Evolutionary conservation across 176 grass and related monocot species (phyloP).

Genomic region (Pontederia crassipes): DNA sequence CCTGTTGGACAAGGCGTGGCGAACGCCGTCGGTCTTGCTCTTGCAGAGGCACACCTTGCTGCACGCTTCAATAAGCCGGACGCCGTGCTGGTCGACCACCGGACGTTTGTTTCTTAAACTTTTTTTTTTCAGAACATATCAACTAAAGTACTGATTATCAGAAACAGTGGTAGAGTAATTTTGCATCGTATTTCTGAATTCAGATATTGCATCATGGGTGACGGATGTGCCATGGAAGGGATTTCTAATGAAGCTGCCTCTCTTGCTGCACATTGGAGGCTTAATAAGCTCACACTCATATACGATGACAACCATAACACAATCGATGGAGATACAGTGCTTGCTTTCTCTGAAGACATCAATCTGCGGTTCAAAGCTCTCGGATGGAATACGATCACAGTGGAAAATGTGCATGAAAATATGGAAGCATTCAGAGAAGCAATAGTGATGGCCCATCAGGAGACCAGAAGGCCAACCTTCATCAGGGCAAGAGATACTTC

Average conservation of each 20-base stretch:
- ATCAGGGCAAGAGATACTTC: neutral
- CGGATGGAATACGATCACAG: constrained; percentile 1
- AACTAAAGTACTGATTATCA: neutral
- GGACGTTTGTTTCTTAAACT: neutral
- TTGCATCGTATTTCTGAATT: neutral
- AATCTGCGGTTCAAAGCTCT: neutral
- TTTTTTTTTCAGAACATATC: neutral
- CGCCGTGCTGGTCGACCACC: constrained; percentile 3
- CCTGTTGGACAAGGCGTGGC: constrained; percentile 9
- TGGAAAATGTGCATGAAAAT: constrained; percentile 3
- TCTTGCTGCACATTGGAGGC: constrained; percentile 8
- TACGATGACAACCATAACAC: constrained; percentile 17
- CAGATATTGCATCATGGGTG: constrained; percentile 15
- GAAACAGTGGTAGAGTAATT: neutral
- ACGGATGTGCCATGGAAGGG: constrained; percentile 10
- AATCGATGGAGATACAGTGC: constrained; percentile 6
- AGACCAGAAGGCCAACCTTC: neutral
- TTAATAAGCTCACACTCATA: constrained; percentile 9
- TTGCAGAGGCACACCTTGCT: constrained; percentile 1
- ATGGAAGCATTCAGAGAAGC: neutral
- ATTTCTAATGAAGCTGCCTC: constrained; percentile 13
- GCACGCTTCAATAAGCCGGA: constrained; percentile 6
- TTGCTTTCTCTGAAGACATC: neutral
- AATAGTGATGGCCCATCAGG: constrained; percentile 1
- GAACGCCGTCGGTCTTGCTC: constrained; percentile 2